phyloP scores from a whole-genome alignment of 441 rosid species.

The Eutrema salsugineum region DNA sequence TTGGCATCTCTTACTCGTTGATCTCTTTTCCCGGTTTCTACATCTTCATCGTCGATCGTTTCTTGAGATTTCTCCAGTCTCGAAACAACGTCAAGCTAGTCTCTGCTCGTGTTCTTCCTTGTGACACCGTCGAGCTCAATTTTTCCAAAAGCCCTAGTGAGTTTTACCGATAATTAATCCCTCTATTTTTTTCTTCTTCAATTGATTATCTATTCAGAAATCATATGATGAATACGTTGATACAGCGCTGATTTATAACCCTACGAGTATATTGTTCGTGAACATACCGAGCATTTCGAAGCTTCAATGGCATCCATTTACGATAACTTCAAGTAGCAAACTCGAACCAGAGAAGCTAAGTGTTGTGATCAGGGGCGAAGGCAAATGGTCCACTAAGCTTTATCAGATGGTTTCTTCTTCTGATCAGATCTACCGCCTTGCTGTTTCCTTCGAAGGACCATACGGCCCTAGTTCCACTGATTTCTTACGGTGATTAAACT shows the following conservation, averaged over 20 bases:
- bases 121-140: constrained; percentile 37
- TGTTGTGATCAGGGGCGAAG: constrained; percentile 44
- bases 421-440: constrained; percentile 34
- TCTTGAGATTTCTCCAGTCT: constrained; percentile 47
- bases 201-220: neutral
- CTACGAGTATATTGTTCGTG: constrained; percentile 44
- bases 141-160: constrained; percentile 44
- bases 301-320: constrained; percentile 65
- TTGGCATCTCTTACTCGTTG: constrained; percentile 39
- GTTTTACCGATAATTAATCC: neutral
- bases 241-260: constrained; percentile 38
- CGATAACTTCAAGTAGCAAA: constrained; percentile 45
- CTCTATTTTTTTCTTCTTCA: neutral
- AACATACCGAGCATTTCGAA: constrained; percentile 52
- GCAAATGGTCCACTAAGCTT: constrained; percentile 50
- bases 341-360: constrained; percentile 47
- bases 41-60: constrained; percentile 49
- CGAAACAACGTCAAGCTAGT: constrained; percentile 33
- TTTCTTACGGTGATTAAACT: constrained; percentile 34
- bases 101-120: constrained; percentile 50
- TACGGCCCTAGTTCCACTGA: constrained; percentile 47
- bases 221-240: neutral
- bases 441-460: constrained; percentile 51
- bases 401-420: constrained; percentile 35
- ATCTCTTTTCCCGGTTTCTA: constrained; percentile 51